Base-by-base conservation (phyloP, 2,329 filamentous ascomycete genomes). In the Dendryphion nanum region DNA sequence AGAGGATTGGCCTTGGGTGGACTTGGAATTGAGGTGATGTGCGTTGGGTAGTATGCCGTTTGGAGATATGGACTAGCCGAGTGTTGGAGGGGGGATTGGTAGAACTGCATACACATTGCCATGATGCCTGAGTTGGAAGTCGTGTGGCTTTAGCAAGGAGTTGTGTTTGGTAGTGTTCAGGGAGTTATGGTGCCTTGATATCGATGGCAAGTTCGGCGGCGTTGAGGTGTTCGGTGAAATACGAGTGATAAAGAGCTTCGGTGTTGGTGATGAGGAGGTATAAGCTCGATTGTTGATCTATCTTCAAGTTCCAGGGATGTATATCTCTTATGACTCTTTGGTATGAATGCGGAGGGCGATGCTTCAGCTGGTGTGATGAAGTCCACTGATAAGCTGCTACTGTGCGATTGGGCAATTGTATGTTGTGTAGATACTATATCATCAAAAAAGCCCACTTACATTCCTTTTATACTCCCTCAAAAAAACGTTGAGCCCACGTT, bases 401-500 rank as follows among this genome's bases (percentile, higher is more conserved):
- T 26, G 23, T 26, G 10, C 10, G n/a, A 8, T 26, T n/a, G 23
- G n/a, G 23, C 23, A n/a, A 26, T 26, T 26, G 23, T 26, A 26
- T 26, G 23, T 26, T 26, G 23, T n/a, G n/a, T 26, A n/a, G n/a
- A 8, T 26, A n/a, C n/a, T 8, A 26, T 26, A n/a, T 8, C 23
- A 26, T n/a, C 23, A n/a, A n/a, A 26, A n/a, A n/a, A 10, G n/a
- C 23, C 10, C n/a, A 8, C 23, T n/a, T 26, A 10, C 2, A 26
- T 26, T 26, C 23, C 23, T 26, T 26, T 26, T 26, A 26, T 26
- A 26, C 23, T 26, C n/a, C 23, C n/a, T 26, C 23, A 26, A 26
- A 8, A 26, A 10, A n/a, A 8, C 23, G n/a, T 26, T 26, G n/a
- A 26, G 23, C 23, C n/a, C 23, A n/a, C 10, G 10, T n/a, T n/a